Evolutionary conservation across 306 rosid species (phyloP).

Genomic region (Pterocarpus santalinus): DNA sequence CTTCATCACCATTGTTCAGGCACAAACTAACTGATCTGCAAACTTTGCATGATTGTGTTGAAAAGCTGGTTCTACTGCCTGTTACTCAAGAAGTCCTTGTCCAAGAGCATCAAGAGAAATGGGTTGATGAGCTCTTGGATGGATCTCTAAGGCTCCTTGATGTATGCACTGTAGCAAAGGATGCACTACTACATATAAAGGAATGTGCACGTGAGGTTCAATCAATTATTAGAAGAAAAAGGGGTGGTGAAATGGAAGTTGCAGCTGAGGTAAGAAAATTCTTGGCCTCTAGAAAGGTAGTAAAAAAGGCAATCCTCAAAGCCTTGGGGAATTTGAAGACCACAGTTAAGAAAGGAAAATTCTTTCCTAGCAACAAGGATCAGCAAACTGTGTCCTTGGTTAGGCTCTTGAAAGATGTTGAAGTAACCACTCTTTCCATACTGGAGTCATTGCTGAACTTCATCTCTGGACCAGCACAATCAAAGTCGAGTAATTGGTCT

Average conservation of each 20-base stretch:
- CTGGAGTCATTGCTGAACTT: constrained; percentile 49
- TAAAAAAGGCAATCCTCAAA: constrained; percentile 54
- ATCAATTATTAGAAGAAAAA: constrained; percentile 60
- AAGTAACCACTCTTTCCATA: constrained; percentile 43
- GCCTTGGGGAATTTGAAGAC: constrained; percentile 52
- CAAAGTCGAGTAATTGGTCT: constrained; percentile 51
- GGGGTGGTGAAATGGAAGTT: constrained; percentile 58
- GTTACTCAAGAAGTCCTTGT: constrained; percentile 46
- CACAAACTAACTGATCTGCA: constrained; percentile 40
- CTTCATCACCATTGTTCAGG: constrained; percentile 47
- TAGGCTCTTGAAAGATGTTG: constrained; percentile 50
- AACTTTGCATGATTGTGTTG: constrained; percentile 52
- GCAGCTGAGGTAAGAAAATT: constrained; percentile 53
- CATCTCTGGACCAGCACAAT: constrained; percentile 42
- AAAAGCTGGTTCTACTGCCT: constrained; percentile 43
- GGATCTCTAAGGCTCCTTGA: constrained; percentile 64
- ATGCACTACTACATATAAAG: constrained; percentile 59
- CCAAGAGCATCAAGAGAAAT: constrained; percentile 52
- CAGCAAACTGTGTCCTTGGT: constrained; percentile 41
- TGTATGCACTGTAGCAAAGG: constrained; percentile 53
- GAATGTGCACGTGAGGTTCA: constrained; percentile 61
- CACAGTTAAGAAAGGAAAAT: constrained; percentile 42
- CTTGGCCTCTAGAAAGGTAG: constrained; percentile 64
- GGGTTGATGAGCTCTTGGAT: constrained; percentile 59
- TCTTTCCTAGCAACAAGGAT: constrained; percentile 41